These are phyloP conservation scores for Cystoisospora suis DNA, from an alignment of 169 alveolate genomes.

Conservation along the genomic window DNA sequence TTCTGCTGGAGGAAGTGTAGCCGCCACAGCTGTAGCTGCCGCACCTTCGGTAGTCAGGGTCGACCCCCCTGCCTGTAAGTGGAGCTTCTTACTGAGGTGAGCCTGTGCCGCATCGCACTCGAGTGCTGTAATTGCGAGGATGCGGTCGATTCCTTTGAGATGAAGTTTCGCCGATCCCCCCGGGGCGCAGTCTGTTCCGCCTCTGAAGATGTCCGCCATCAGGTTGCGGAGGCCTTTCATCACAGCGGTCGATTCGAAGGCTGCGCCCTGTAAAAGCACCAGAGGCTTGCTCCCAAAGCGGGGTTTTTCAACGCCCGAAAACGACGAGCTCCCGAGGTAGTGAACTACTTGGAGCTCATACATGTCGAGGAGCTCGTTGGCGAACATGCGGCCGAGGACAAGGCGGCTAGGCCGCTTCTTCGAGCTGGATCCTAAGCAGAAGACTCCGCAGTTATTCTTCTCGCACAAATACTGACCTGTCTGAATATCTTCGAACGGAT, in stretches of 20 bases:
- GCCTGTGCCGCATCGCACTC: not conserved
- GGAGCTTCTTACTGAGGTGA: not conserved
- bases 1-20: not conserved
- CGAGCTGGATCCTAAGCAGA: slow-evolving; percentile 37
- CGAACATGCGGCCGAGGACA: slow-evolving; percentile 51
- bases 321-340: slow-evolving; percentile 1
- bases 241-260: slow-evolving; percentile 27
- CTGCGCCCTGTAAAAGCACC: slow-evolving; percentile 58
- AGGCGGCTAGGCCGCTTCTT: slow-evolving; percentile 63
- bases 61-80: slow-evolving; percentile 12
- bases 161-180: slow-evolving; percentile 12
- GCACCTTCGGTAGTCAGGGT: slow-evolving; percentile 4
- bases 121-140: slow-evolving; percentile 48
- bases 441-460: slow-evolving; percentile 57
- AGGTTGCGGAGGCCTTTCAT: slow-evolving; percentile 25
- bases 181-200: not conserved
- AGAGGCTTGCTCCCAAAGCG: slow-evolving; percentile 50
- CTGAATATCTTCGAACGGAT: slow-evolving; percentile 54
- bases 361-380: slow-evolving; percentile 47
- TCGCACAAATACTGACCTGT: slow-evolving; percentile 52
- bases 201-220: slow-evolving; percentile 52
- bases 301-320: slow-evolving; percentile 36
- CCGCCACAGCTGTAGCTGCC: slow-evolving; percentile 19
- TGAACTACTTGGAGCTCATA: slow-evolving; percentile 44
- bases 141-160: slow-evolving; percentile 43